Percentiles rank a stretch among this genome's conserved stretches.
Evolutionary conservation across 163 green algal species (phyloP).

Genomic region (Prototheca stagnorum): DNA sequence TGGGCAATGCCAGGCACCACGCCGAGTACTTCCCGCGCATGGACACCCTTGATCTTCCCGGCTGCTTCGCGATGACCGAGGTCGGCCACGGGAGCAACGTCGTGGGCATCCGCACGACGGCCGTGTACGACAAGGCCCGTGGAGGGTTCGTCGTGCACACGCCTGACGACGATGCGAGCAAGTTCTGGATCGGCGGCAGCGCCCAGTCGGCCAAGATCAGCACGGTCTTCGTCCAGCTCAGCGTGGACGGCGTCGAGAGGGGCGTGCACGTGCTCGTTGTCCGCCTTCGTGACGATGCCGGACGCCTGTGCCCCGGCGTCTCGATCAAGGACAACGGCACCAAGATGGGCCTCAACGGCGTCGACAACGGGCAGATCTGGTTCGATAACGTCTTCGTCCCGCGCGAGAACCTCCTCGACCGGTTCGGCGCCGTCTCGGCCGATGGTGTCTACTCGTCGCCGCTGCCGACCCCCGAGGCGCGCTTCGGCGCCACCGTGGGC

Average conservation of each 20-base stretch:
- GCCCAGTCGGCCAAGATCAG: conserved; percentile 42
- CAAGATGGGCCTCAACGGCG: conserved; percentile 61
- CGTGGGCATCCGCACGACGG: conserved; percentile 75
- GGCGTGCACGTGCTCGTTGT: conserved; percentile 88
- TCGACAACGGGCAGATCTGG: conserved; percentile 48
- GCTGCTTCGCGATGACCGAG: conserved; percentile 81
- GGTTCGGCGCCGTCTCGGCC: conserved; percentile 20
- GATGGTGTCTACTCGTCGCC: conserved; percentile 28
- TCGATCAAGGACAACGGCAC: conserved; percentile 59
- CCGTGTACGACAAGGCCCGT: conserved; percentile 9
- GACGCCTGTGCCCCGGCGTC: conserved; percentile 51
- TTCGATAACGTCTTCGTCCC: conserved; percentile 39
- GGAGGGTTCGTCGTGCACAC: conserved; percentile 68
- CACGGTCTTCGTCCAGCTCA: conserved; percentile 75
- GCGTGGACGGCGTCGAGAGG: conserved; percentile 39
- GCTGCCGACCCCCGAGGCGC: conserved; percentile 37
- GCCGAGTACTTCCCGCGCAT: conserved; percentile 21
- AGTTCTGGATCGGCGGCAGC: conserved; percentile 55
- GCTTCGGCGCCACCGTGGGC: conserved; percentile 69
- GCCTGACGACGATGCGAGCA: conserved; percentile 54
- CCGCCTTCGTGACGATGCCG: conserved; percentile 57
- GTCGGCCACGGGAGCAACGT: conserved; percentile 69
- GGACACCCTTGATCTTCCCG: conserved; percentile 56
- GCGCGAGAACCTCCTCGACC: conserved; percentile 60
- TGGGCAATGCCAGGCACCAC: conserved; percentile 67